A percentile compares a stretch with the other conserved stretches of the same genome.
Conservation (phyloP, 108 stramenopile genomes). For the Conticribra weissflogii region DNA sequence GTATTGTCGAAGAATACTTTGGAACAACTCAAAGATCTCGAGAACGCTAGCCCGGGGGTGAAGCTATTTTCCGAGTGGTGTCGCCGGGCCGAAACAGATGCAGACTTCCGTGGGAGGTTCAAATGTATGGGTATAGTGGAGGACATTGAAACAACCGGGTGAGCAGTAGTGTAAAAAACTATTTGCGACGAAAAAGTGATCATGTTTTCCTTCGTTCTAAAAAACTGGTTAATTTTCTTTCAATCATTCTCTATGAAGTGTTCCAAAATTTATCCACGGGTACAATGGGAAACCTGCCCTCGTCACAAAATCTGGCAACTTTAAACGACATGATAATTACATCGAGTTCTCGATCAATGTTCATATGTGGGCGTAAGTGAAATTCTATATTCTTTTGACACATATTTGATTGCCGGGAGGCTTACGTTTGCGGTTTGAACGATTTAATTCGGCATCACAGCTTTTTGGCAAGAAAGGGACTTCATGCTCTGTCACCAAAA, state of each 20-base stretch:
- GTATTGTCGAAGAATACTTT: constrained; percentile 54
- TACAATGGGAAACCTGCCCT: constrained; percentile 72
- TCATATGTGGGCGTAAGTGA: constrained; percentile 36
- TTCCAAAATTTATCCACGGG: constrained; percentile 55
- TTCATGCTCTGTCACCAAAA: constrained; percentile 23
- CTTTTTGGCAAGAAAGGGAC: constrained; percentile 50
- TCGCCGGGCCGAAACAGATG: constrained; percentile 50
- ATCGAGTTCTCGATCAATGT: constrained; percentile 64
- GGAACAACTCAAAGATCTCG: constrained; percentile 56
- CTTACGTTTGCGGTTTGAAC: too few relatives aligned
- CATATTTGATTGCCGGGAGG: too few relatives aligned
- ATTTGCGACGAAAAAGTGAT: too few relatives aligned
- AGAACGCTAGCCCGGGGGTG: constrained; percentile 59
- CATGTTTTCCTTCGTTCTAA: neutral
- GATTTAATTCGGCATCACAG: too few relatives aligned
- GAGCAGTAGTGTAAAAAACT: neutral
- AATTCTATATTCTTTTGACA: too few relatives aligned
- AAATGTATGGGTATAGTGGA: constrained; percentile 59
- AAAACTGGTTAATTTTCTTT: neutral
- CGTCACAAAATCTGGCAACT: constrained; percentile 57
- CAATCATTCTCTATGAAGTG: constrained; percentile 15
- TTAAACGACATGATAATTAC: constrained; percentile 53
- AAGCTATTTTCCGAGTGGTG: constrained; percentile 67
- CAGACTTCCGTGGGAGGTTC: constrained; percentile 61
- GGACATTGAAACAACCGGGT: constrained; percentile 50